Conservation (phyloP, 768 basidiomycete species). For the Hemileccinum impolitum region DNA sequence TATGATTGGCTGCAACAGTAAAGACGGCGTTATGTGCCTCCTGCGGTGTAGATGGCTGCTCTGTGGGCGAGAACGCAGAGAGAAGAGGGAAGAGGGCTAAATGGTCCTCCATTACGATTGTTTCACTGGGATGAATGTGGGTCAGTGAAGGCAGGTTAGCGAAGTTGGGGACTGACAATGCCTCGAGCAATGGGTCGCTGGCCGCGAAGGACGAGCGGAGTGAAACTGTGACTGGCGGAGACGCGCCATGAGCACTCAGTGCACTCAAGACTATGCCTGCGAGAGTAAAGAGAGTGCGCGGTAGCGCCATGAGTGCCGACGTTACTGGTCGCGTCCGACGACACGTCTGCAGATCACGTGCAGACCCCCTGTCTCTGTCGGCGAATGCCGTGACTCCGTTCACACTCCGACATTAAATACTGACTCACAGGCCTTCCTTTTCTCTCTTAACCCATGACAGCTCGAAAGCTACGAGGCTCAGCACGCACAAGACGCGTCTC, state of each 20-base stretch:
- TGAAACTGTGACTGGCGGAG: slow-evolving; percentile 30
- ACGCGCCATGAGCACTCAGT: slow-evolving; percentile 18
- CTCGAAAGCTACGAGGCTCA: slow-evolving; percentile 31
- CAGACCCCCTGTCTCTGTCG: not conserved
- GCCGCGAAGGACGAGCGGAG: slow-evolving; percentile 28
- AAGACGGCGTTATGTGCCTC: slow-evolving; percentile 41
- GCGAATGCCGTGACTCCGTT: slow-evolving; percentile 21
- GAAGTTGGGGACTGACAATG: slow-evolving; percentile 22
- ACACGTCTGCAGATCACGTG: slow-evolving; percentile 24
- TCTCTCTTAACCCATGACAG: slow-evolving; percentile 15
- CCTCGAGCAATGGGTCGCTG: slow-evolving; percentile 28
- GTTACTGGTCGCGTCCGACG: slow-evolving; percentile 3
- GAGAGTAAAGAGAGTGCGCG: slow-evolving; percentile 15
- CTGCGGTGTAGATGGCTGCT: slow-evolving; percentile 38
- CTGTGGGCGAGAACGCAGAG: slow-evolving; percentile 51
- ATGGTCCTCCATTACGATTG: slow-evolving; percentile 69
- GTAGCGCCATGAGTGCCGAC: slow-evolving; percentile 6
- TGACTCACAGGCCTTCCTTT: not conserved
- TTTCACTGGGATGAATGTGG: slow-evolving; percentile 56
- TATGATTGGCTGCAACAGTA: slow-evolving; percentile 41
- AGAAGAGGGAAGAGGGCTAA: slow-evolving; percentile 75
- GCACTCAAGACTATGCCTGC: slow-evolving; percentile 14
- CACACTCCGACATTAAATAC: slow-evolving; percentile 5
- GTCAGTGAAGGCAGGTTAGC: slow-evolving; percentile 1
- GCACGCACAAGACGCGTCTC: slow-evolving; percentile 21